Base-by-base conservation (phyloP, 148 eudicot genomes). In the Rhododendron vialii region DNA sequence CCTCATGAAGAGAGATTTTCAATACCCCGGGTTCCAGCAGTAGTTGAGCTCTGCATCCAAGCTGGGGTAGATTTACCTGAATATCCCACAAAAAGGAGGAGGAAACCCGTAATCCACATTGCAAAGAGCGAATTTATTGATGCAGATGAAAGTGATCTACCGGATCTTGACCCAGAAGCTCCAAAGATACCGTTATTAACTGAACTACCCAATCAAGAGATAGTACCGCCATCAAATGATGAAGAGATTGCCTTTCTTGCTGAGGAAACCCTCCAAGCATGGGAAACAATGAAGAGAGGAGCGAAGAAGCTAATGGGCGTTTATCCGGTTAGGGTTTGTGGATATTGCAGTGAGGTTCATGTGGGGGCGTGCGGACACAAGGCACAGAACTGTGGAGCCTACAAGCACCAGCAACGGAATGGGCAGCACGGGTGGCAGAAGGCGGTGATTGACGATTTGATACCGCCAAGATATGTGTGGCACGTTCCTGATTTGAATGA, bases 401-500 rank as follows among this genome's bases (percentile, higher is more conserved):
- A 92, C 84, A 97, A 97, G 94, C 99, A 97, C 89, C 99, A 95
- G 92, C 99, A 94, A 87, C 86, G 99, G 30, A 97, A 97, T 47
- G 99, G 98, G 83, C 99, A 97, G 81, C 99, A 95, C 15, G 98
- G 98, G 45, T 97, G 99, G 99, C 99, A 97, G 89, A 84, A 95
- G 50, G 94, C 98, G 0, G 89, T 97, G 57, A 89, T 97, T 33
- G 91, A 97, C 78, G 98, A 97, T 85, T 84, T 97, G 87, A 95
- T 95, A 88, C 99, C 98, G 4, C 98, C 98, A 26, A 91, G 94
- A 86, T 93, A 91, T 75, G 99, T 97, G 84, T 97, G 99, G 99
- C 99, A 97, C 83, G 93, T 97, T 36, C 96, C 98, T 14, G 93
- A 97, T 88, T 79, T 93, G 63, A 85, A 89, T 80, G 90, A 93